Evolutionary conservation across 225 moss, liverwort and hornwort genomes (phyloP), one percentile per base, ranked within the genome.

Genomic region (Sphagnum tenellum): DNA sequence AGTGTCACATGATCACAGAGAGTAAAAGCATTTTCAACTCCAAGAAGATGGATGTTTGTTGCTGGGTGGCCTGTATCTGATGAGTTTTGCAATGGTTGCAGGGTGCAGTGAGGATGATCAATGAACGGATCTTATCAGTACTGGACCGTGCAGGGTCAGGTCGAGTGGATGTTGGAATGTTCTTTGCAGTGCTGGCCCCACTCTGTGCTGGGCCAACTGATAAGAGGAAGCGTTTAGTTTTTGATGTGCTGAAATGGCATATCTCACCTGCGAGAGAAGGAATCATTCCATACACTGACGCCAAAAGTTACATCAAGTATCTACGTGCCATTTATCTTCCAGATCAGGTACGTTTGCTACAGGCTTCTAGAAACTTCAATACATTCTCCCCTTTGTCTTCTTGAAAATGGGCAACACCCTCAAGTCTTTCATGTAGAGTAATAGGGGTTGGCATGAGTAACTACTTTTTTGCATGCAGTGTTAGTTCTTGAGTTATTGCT

Each of bases 261-360:
- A 86, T 87, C 61, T 64, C 93, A 2, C 67, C 79, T 47, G 72
- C 76, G 9, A 82, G 70, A 57, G 90, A 86, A 60, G 98, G 98
- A 47, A 76, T 82, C 55, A 88, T 89, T 67, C 80, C 98, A 13
- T 90, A 93, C 61, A 73, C 78, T 4, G 98, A 98, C 66, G 88
- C 87, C 3, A 98, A 90, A 75, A 74, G 66, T 7, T 93, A 90
- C 66, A 87, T 98, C 66, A 88, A 84, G 71, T 81, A 61, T 60
- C 66, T 98, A 66, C 90, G 90, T 50, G 98, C 93, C 49, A 88
- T 93, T 55, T 93, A 80, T 67, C 85, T 98, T 47, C 93, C 98
- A 55, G 67, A 78, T 63, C 88, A 93, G 80, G 84, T 84, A 67
- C 7, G 8, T 14, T 65, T 12, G 29, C 29, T 29, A 29, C 29